Conservation (phyloP, 306 rosid genomes). For the Vigna radiata region DNA sequence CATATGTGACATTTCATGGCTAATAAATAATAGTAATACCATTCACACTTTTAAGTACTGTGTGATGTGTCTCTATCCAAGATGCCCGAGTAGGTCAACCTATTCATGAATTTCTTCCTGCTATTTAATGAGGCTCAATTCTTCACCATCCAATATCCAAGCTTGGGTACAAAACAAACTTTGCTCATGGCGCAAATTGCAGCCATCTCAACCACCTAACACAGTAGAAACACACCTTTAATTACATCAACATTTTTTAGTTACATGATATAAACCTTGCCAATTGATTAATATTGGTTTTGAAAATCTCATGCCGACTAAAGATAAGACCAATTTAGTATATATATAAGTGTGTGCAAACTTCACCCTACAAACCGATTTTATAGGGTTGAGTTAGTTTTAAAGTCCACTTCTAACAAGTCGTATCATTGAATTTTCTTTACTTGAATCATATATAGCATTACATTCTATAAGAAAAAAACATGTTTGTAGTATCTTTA, state of each 20-base stretch:
- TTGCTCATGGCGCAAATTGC: conserved; percentile 30
- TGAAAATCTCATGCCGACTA: too few species aligned
- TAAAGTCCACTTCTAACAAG: too few species aligned
- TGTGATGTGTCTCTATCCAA: conserved; percentile 34
- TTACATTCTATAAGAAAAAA: too few species aligned
- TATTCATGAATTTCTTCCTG: conserved; percentile 29
- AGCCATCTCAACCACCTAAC: conserved; percentile 19
- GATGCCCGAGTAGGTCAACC: conserved; percentile 32
- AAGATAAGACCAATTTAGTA: too few species aligned
- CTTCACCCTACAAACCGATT: too few species aligned
- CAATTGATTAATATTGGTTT: conserved; percentile 21
- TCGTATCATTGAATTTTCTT: too few species aligned
- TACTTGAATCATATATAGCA: too few species aligned
- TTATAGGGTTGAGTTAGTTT: too few species aligned
- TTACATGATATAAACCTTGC: conserved; percentile 8
- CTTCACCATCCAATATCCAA: conserved; percentile 30
- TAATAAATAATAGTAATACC: neutral
- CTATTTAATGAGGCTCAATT: conserved; percentile 45
- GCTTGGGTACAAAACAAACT: conserved; percentile 2
- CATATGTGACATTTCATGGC: conserved; percentile 8
- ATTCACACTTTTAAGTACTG: neutral
- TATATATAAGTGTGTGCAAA: too few species aligned
- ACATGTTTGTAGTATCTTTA: too few species aligned
- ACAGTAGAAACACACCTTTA: neutral
- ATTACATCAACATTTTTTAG: neutral